Evolutionary conservation across 2,329 filamentous ascomycete genomes (phyloP).

Genomic region (Clonostachys rhizophaga): DNA sequence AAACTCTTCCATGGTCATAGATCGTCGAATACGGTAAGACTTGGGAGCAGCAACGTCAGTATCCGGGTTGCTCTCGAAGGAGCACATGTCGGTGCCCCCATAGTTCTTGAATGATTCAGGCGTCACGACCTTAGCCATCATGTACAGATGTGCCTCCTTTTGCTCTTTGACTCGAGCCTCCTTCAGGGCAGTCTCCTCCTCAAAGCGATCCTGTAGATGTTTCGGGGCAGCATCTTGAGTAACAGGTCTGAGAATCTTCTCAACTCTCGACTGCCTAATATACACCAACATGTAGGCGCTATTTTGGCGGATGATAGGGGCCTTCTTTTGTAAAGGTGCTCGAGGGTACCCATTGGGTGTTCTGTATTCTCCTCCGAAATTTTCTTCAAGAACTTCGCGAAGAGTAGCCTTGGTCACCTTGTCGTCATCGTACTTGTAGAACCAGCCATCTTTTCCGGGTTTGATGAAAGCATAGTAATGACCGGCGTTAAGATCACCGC

Average conservation of each 20-base stretch:
- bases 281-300: conserved; percentile 99
- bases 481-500: conserved; percentile 91
- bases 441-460: conserved; percentile 86
- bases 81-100: conserved; percentile 78
- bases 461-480: conserved; percentile 99
- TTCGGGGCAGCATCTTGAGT: conserved; percentile 73
- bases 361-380: conserved; percentile 85
- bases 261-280: conserved; percentile 80
- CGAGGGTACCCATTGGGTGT: conserved; percentile 40
- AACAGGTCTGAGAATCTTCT: conserved; percentile 74
- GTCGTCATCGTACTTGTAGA: conserved; percentile 97
- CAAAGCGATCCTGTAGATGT: conserved; percentile 74
- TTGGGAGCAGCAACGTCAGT: conserved; percentile 67
- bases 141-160: conserved; percentile 91
- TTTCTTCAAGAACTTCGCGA: conserved; percentile 90
- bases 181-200: conserved; percentile 73
- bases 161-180: conserved; percentile 81
- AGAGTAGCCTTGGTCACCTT: conserved; percentile 91
- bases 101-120: conserved; percentile 77
- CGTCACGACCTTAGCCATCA: conserved; percentile 77
- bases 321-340: conserved; percentile 46
- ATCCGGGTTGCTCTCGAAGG: conserved; percentile 59
- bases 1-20: conserved; percentile 74
- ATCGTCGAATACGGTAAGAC: conserved; percentile 67
- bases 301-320: conserved; percentile 59